Percentiles rank a stretch among this genome's conserved stretches.
Evolutionary conservation across 208 protist species (phyloP).

Genomic region (Leishmania martiniquensis): DNA sequence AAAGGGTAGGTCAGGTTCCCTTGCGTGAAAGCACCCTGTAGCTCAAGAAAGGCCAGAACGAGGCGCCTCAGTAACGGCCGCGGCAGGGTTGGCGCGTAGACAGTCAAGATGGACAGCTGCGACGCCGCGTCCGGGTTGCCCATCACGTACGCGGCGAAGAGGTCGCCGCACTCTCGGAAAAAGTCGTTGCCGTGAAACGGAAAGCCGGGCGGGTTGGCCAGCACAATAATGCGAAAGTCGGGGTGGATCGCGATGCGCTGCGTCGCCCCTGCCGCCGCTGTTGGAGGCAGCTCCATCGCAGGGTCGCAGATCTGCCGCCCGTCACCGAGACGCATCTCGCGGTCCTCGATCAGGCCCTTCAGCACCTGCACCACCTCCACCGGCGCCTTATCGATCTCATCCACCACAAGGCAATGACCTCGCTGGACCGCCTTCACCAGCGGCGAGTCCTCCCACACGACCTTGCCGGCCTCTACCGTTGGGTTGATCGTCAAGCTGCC

Average conservation of each 20-base stretch:
- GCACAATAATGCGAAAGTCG: conserved; percentile 87
- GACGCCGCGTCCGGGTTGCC: conserved; percentile 88
- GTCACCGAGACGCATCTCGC: conserved; percentile 84
- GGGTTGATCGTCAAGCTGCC: conserved; percentile 92
- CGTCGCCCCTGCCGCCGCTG: neutral
- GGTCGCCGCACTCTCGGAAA: conserved; percentile 91
- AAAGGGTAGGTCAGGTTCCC: conserved; percentile 92
- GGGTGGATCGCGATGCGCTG: conserved; percentile 62
- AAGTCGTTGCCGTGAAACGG: conserved; percentile 97
- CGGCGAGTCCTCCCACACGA: conserved; percentile 94
- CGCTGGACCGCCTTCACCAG: conserved; percentile 92
- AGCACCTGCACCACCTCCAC: conserved; percentile 93
- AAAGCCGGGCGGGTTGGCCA: conserved; percentile 93
- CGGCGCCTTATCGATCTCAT: conserved; percentile 97
- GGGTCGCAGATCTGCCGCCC: conserved; percentile 67
- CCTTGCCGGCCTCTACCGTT: conserved; percentile 79
- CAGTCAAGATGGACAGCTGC: conserved; percentile 80
- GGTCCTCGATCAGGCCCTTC: conserved; percentile 89
- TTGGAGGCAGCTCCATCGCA: neutral
- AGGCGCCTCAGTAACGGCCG: conserved; percentile 56
- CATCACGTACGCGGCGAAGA: conserved; percentile 92
- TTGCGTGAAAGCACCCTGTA: conserved; percentile 77
- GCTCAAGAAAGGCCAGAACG: conserved; percentile 73
- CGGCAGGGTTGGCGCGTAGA: conserved; percentile 75
- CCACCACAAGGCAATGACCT: conserved; percentile 94